These are phyloP conservation scores for Geotrichum phurueaensis DNA, from an alignment of 1,139 yeast genomes.

Conservation along the genomic window DNA sequence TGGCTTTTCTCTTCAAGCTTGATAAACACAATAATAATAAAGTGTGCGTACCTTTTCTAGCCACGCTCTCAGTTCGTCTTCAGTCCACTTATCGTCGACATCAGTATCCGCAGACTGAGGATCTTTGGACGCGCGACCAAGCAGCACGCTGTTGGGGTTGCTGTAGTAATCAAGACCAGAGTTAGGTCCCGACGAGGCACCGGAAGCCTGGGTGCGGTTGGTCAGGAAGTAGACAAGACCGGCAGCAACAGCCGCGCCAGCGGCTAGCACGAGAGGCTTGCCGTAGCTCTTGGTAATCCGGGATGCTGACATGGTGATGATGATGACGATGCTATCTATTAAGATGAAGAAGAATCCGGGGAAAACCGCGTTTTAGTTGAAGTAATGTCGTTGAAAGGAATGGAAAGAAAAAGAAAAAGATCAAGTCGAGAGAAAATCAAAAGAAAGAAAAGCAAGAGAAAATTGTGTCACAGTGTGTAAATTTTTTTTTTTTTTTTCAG, in stretches of 20 bases:
- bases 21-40: no score
- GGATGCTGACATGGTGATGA: neutral
- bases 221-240: neutral
- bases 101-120: neutral
- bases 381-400: no score
- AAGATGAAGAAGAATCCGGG: no score
- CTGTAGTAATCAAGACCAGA: neutral
- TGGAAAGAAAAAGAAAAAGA: no score
- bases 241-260: neutral
- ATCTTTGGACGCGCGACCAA: neutral
- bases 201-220: neutral
- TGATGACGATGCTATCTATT: no score
- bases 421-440: no score
- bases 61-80: neutral
- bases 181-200: neutral
- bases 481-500: no score
- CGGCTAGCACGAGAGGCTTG: neutral
- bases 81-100: neutral
- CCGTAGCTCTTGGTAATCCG: neutral
- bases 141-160: neutral
- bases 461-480: no score
- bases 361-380: no score
- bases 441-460: no score
- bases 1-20: no score
- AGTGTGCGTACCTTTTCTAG: neutral